Evolutionary conservation across 2,329 filamentous ascomycete species (phyloP).

Genomic region (Ceratocystis papillata): DNA sequence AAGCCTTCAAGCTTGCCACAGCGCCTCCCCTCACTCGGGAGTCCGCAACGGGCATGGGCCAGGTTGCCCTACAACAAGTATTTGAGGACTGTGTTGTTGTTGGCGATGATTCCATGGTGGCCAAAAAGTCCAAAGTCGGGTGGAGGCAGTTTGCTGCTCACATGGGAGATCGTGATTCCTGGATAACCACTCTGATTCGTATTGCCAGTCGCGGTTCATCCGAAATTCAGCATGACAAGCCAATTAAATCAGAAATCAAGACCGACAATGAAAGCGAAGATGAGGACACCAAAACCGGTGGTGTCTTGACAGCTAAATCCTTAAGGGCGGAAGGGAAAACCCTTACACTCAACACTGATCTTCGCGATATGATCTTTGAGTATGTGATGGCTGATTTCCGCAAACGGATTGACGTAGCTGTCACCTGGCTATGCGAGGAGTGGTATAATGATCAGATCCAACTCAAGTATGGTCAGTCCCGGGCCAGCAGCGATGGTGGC

Average conservation of each 20-base stretch:
- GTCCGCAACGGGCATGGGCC: conserved; percentile 24
- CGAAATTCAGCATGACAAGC: conserved; percentile 27
- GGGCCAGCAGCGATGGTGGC: background rate
- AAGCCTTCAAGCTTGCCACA: conserved; percentile 67
- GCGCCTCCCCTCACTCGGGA: conserved; percentile 63
- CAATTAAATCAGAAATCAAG: conserved; percentile 21
- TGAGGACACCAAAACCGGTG: conserved; percentile 22
- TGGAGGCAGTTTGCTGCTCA: conserved; percentile 77
- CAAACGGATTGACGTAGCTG: conserved; percentile 75
- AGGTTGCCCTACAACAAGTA: conserved; percentile 25
- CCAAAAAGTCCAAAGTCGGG: conserved; percentile 55
- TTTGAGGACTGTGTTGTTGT: conserved; percentile 43
- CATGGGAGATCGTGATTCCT: conserved; percentile 75
- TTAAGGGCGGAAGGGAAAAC: conserved; percentile 14
- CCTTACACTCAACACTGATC: conserved; percentile 50
- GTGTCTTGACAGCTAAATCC: conserved; percentile 20
- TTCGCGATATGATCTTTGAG: conserved; percentile 69
- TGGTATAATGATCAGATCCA: conserved; percentile 73
- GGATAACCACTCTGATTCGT: conserved; percentile 78
- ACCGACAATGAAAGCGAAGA: conserved; percentile 19
- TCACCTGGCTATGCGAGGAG: conserved; percentile 92
- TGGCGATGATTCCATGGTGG: conserved; percentile 53
- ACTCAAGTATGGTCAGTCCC: background rate
- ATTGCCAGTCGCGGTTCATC: conserved; percentile 42
- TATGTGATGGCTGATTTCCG: conserved; percentile 91